These are phyloP conservation scores for Syzygium jambos DNA, from an alignment of 345 rosid genomes.

Conservation along the genomic window DNA sequence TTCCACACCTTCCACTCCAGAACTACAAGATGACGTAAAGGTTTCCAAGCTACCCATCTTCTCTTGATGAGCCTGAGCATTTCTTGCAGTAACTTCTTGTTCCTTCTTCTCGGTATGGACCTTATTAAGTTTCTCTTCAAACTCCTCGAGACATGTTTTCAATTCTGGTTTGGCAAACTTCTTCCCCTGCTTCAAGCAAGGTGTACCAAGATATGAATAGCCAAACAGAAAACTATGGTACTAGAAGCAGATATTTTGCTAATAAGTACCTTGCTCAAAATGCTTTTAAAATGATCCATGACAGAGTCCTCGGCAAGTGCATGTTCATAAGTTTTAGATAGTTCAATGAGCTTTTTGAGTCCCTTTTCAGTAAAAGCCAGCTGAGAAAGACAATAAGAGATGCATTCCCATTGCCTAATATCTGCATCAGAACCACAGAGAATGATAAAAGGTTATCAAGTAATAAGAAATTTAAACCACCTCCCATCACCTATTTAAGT, in stretches of 20 bases:
- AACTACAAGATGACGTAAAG: slow-evolving; percentile 22
- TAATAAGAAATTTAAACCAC: not conserved
- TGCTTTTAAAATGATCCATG: slow-evolving; percentile 80
- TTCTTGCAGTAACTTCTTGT: slow-evolving; percentile 87
- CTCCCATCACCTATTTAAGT: not conserved
- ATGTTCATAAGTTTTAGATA: slow-evolving; percentile 77
- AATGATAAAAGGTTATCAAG: not conserved
- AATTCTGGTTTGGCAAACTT: slow-evolving; percentile 96
- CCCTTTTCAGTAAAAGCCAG: slow-evolving; percentile 93
- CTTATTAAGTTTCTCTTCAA: slow-evolving; percentile 88
- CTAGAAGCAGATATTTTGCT: not conserved
- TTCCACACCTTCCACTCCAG: slow-evolving; percentile 34
- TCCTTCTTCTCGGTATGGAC: slow-evolving; percentile 88
- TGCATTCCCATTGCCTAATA: slow-evolving; percentile 79
- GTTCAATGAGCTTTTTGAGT: slow-evolving; percentile 80
- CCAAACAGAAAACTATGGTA: not conserved
- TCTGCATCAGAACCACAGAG: slow-evolving; percentile 35
- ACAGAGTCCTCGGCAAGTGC: slow-evolving; percentile 75
- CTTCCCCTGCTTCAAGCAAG: slow-evolving; percentile 49
- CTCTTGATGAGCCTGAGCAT: slow-evolving; percentile 68
- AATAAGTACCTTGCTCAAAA: slow-evolving; percentile 64
- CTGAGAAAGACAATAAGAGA: slow-evolving; percentile 91
- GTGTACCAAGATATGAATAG: slow-evolving; percentile 1
- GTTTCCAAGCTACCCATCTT: slow-evolving; percentile 41
- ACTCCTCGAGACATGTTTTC: slow-evolving; percentile 82